A percentile compares a stretch with the other conserved stretches of the same genome.
Conservation (phyloP, 2,329 filamentous ascomycete species). For the Fonsecaea nubica region DNA sequence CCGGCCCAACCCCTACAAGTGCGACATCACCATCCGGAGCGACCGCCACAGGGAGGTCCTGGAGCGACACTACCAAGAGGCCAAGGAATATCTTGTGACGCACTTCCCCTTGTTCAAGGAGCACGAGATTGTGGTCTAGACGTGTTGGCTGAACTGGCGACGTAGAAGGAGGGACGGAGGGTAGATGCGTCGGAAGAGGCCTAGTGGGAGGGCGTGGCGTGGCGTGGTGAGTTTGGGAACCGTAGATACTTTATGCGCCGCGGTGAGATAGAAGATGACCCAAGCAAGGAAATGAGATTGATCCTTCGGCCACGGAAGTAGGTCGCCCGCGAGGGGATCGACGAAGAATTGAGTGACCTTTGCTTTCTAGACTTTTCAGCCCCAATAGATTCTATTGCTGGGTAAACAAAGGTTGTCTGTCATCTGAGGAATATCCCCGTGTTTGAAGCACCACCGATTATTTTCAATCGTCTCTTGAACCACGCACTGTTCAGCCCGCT, state of each 20-base stretch:
- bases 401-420: not conserved
- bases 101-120: constrained; percentile 37
- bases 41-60: constrained; percentile 22
- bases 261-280: not conserved
- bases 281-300: not conserved
- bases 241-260: not conserved
- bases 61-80: constrained; percentile 23
- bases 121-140: constrained; percentile 34
- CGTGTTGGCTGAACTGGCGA: not conserved
- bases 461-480: not conserved
- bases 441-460: not conserved
- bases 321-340: not conserved
- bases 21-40: constrained; percentile 32
- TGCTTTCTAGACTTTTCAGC: not conserved
- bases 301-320: not conserved
- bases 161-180: not conserved
- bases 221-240: not conserved
- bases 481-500: constrained; percentile 1
- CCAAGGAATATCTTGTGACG: constrained; percentile 22
- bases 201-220: not conserved
- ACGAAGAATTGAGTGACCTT: not conserved
- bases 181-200: not conserved
- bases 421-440: not conserved
- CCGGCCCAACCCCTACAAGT: constrained; percentile 31
- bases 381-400: not conserved